phyloP scores from a whole-genome alignment of 2,329 filamentous ascomycete species.

The Xylaria arbuscula region DNA sequence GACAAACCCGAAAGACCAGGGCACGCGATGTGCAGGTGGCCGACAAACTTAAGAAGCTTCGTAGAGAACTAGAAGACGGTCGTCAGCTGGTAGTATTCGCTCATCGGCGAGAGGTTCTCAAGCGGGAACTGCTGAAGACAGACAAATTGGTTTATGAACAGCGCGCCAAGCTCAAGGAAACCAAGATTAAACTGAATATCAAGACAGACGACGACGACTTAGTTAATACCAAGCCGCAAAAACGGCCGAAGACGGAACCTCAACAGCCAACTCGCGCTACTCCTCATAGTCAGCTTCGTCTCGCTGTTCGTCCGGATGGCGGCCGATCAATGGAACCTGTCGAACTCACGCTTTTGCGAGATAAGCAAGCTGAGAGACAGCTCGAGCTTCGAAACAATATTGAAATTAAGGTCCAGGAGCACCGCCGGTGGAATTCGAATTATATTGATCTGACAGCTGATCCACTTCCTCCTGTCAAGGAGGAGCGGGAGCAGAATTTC shows the following conservation, averaged over 20 bases:
- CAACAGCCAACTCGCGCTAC: slow-evolving; percentile 68
- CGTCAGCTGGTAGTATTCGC: slow-evolving; percentile 82
- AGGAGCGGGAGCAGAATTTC: slow-evolving; percentile 73
- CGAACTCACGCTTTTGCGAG: slow-evolving; percentile 80
- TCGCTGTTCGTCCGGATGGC: slow-evolving; percentile 76
- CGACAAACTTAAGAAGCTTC: slow-evolving; percentile 91
- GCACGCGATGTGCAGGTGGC: slow-evolving; percentile 93
- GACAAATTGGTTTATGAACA: slow-evolving; percentile 87
- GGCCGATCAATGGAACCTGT: slow-evolving; percentile 75
- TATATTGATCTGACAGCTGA: slow-evolving; percentile 89
- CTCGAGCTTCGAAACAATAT: slow-evolving; percentile 84
- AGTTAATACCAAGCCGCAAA: slow-evolving; percentile 88
- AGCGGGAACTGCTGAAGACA: slow-evolving; percentile 78
- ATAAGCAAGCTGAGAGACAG: slow-evolving; percentile 83
- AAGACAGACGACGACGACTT: slow-evolving; percentile 94
- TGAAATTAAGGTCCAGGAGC: slow-evolving; percentile 86
- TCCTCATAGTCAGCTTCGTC: slow-evolving; percentile 72
- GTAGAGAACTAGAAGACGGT: slow-evolving; percentile 90
- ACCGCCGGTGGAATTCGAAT: slow-evolving; percentile 90
- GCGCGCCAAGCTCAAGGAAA: slow-evolving; percentile 82
- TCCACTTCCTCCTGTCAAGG: slow-evolving; percentile 82
- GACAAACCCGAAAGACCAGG: slow-evolving; percentile 93
- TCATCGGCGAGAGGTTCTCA: slow-evolving; percentile 81
- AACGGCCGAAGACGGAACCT: slow-evolving; percentile 67
- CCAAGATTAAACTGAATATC: slow-evolving; percentile 88